Base-by-base conservation (phyloP, 441 rosid species). In the Croton laevigatus region DNA sequence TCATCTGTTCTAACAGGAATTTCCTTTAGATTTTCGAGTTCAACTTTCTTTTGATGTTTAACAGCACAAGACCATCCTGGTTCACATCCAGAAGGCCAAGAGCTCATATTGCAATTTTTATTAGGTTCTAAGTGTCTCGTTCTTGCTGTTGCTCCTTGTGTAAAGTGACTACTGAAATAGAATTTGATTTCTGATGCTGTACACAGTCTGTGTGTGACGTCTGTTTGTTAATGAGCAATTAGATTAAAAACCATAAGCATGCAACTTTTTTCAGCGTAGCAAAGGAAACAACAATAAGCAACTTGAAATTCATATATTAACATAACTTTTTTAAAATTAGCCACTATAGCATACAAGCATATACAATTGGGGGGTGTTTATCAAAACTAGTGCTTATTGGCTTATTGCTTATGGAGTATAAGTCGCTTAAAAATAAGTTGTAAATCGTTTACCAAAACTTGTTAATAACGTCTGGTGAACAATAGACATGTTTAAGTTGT, bases 51-150 rank as follows among this genome's bases (percentile, higher is more conserved):
- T 27, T 77, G 70, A 40, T n/a, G 49, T 19, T 73, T 82, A 10
- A 75, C 48, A 78, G 90, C 78, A 74, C 99, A 94, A 40, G 85
- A 88, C 99, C 99, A 94, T 70, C 99, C 98, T 17, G 99, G 99
- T 73, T 95, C 98, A 82, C 99, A 95, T 70, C 99, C 98, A 68
- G 91, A 62, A 70, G 80, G 73, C 99, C 97, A 92, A 37, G 86
- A 81, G 66, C 87, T 83, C 70, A 93, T 78, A 79, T 94, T 92
- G 77, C 99, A 94, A 73, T 94, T 89, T 65, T 32, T 73, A 80
- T 89, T 94, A 48, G 90, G 86, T 81, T 75, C 80, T 76, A 87
- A 73, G 79, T 71, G 46, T 72, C 68, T 80, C 62, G 66, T 54
- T 45, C 72, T 67, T 36, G 69, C 52, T 20, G 69, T 55, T 20